Conservation (phyloP, 371 early-diverging fungal genomes). For the Mortierella sp. region DNA sequence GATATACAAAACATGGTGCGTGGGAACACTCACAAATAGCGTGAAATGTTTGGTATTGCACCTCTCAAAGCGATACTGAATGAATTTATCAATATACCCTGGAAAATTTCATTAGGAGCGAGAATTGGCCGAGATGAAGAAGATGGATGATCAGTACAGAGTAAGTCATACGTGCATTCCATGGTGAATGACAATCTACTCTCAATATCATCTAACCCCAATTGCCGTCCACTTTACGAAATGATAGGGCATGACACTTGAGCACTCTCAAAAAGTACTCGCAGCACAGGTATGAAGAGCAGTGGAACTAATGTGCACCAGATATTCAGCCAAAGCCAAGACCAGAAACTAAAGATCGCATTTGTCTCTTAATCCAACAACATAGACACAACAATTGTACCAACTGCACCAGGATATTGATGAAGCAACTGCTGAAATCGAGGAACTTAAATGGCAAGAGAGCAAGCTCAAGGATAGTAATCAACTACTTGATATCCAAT, state of each 20-base stretch:
- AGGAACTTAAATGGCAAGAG: slow-evolving; percentile 54
- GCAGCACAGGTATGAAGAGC: slow-evolving; percentile 30
- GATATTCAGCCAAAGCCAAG: not conserved
- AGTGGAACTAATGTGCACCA: not conserved
- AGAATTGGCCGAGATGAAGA: slow-evolving; percentile 24
- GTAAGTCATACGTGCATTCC: slow-evolving; percentile 1
- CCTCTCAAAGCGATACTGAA: not conserved
- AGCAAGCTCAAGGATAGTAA: slow-evolving; percentile 41
- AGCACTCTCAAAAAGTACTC: slow-evolving; percentile 40
- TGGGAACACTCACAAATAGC: not conserved
- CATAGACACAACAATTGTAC: slow-evolving; percentile 46
- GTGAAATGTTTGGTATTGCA: not conserved
- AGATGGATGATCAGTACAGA: slow-evolving; percentile 22
- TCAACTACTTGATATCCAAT: slow-evolving; percentile 21
- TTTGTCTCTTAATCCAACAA: not conserved
- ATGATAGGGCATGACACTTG: slow-evolving; percentile 50
- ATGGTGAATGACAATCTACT: not conserved
- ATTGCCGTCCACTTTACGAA: not conserved
- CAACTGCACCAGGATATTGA: slow-evolving; percentile 48
- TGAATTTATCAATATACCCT: not conserved
- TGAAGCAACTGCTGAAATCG: slow-evolving; percentile 40
- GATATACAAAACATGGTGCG: slow-evolving; percentile 9
- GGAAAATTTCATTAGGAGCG: slow-evolving; percentile 7
- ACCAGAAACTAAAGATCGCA: not conserved
- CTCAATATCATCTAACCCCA: not conserved